phyloP scores from a whole-genome alignment of 2,329 filamentous ascomycete genomes.

The Alternaria novae-zelandiae region DNA sequence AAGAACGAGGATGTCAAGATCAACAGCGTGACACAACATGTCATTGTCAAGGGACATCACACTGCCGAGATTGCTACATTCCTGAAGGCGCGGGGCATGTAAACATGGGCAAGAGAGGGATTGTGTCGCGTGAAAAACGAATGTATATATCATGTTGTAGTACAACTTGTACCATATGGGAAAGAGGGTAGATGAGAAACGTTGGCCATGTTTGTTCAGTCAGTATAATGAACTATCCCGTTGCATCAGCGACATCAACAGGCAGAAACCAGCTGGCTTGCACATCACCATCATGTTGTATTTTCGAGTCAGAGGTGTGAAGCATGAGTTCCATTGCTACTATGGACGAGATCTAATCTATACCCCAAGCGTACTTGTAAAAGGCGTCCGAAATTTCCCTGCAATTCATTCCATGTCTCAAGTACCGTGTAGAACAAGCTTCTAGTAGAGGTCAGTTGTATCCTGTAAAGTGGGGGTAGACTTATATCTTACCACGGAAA shows the following conservation, averaged over 20 bases:
- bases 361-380: neutral
- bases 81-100: slow-evolving; percentile 26
- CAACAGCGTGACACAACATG: slow-evolving; percentile 71
- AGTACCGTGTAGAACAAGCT: neutral
- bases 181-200: neutral
- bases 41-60: slow-evolving; percentile 54
- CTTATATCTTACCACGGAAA: neutral
- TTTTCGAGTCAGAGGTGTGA: neutral
- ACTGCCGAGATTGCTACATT: slow-evolving; percentile 17
- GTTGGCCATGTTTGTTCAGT: neutral
- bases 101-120: neutral
- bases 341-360: neutral
- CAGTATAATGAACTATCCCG: neutral
- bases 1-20: slow-evolving; percentile 62
- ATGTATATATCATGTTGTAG: neutral
- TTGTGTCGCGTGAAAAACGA: neutral
- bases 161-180: neutral
- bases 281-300: neutral
- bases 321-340: neutral
- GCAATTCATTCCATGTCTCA: neutral
- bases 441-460: neutral
- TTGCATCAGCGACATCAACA: neutral
- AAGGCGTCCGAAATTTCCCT: neutral
- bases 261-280: neutral
- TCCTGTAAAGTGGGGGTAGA: neutral